Evolutionary conservation across 192 early-diverging fungal genomes (phyloP).

Genomic region (Coemansia sp.): DNA sequence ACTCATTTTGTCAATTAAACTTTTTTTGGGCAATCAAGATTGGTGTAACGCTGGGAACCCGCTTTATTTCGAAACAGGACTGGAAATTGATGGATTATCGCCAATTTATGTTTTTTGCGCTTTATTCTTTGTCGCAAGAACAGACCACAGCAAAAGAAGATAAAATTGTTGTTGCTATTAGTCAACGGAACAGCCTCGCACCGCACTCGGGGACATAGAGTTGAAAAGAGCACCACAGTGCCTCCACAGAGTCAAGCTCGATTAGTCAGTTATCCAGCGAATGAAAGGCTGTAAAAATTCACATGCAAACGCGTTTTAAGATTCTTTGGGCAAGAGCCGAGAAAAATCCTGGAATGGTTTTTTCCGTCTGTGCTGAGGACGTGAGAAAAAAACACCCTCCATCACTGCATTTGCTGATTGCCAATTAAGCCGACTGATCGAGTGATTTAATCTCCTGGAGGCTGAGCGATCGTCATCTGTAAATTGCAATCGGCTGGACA

Average conservation of each 20-base stretch:
- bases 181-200: background rate
- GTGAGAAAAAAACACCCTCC: background rate
- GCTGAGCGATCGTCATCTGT: background rate
- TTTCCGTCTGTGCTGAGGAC: background rate
- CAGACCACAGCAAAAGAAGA: too few relatives aligned
- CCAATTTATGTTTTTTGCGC: too few relatives aligned
- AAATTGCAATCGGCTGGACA: too few relatives aligned
- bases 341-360: too few relatives aligned
- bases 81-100: background rate
- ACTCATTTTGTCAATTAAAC: background rate
- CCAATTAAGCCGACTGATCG: background rate
- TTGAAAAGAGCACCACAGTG: background rate
- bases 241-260: background rate
- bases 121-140: too few relatives aligned
- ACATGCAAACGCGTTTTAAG: background rate
- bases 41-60: background rate
- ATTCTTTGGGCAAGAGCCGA: too few relatives aligned
- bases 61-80: background rate
- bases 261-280: background rate
- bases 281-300: background rate
- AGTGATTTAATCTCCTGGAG: background rate
- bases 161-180: background rate
- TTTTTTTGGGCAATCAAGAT: background rate
- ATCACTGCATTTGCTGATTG: too few relatives aligned
- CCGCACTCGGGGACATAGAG: background rate